Evolutionary conservation across 2,329 filamentous ascomycete genomes (phyloP), one percentile per base, ranked within the genome.

Genomic region (Diaporthe vaccinii): DNA sequence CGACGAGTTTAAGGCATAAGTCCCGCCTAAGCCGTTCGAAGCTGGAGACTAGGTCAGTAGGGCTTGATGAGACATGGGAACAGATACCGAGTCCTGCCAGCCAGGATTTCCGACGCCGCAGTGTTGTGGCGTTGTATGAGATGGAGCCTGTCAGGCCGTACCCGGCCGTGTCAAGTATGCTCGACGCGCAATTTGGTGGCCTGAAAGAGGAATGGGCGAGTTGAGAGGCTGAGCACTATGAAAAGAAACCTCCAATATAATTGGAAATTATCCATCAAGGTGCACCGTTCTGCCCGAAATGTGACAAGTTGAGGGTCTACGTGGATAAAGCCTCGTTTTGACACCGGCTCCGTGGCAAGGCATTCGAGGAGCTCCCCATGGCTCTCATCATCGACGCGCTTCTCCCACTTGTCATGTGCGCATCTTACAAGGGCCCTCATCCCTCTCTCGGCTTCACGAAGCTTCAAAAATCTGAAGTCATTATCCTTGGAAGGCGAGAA

Each of bases 81-180:
- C 65, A 55, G 12, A 28, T 55, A 69, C 46, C 65, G 14, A 69
- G 65, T 22, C 65, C 65, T 28, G 46, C 65, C 2, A 39, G 49
- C 14, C 49, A 41, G 36, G 22, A 28, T 1, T 69, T 53, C 8
- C 34, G 65, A 31, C 34, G 65, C 49, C 49, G 65, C 3, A 69
- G 65, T 55, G 65, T 69, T 9, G 49, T 69, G 8, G 49, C 65
- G 8, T 41, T 69, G n/a, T 55, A 69, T 8, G 65, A 69, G 46
- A 22, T 69, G 65, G 65, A 69, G 17, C 49, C 65, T 14, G 49
- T 55, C 34, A 53, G 65, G 25, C 65, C 65, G 15, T 55, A 69
- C 3, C 65, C 65, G 34, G 65, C 65, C 34, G 65, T 69, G 22
- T 69, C 65, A 41, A 69, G 49, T 31, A 55, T 69, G 49, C 65